These are phyloP conservation scores for Suillus luteus DNA, from an alignment of 768 basidiomycete genomes.

Conservation along the genomic window DNA sequence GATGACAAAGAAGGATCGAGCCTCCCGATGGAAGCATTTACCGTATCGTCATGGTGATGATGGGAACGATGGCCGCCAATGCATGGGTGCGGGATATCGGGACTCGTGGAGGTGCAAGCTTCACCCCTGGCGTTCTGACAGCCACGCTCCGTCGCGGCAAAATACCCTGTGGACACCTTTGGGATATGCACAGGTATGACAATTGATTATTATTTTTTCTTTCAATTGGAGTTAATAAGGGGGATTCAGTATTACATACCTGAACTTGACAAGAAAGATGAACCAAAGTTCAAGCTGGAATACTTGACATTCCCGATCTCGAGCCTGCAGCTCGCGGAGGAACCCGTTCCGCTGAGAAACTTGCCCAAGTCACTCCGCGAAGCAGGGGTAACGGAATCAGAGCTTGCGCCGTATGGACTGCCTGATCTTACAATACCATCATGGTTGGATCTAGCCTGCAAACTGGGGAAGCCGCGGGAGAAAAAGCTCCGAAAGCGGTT, in stretches of 20 bases:
- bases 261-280: conserved; percentile 47
- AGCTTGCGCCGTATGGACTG: conserved; percentile 72
- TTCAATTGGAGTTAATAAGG: conserved; percentile 13
- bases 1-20: conserved; percentile 9
- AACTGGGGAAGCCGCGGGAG: conserved; percentile 54
- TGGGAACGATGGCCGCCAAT: conserved; percentile 47
- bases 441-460: conserved; percentile 69
- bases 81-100: conserved; percentile 50
- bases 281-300: conserved; percentile 73
- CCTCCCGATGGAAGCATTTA: conserved; percentile 18
- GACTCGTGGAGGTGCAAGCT: conserved; percentile 68
- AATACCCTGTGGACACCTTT: conserved; percentile 74
- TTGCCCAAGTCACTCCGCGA: conserved; percentile 53
- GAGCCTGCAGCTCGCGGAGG: conserved; percentile 42
- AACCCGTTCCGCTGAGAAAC: conserved; percentile 57
- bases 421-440: conserved; percentile 75
- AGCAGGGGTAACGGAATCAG: conserved; percentile 43
- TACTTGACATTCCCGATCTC: conserved; percentile 66
- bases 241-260: conserved; percentile 65
- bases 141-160: conserved; percentile 65
- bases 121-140: conserved; percentile 61
- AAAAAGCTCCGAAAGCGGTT: conserved; percentile 64
- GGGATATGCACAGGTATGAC: conserved; percentile 81
- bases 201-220: conserved; percentile 6
- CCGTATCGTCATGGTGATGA: conserved; percentile 48